Percentiles rank a stretch among this genome's conserved stretches.
phyloP scores from a whole-genome alignment of 1,139 yeast genomes.

The Geotrichum klebahnii region DNA sequence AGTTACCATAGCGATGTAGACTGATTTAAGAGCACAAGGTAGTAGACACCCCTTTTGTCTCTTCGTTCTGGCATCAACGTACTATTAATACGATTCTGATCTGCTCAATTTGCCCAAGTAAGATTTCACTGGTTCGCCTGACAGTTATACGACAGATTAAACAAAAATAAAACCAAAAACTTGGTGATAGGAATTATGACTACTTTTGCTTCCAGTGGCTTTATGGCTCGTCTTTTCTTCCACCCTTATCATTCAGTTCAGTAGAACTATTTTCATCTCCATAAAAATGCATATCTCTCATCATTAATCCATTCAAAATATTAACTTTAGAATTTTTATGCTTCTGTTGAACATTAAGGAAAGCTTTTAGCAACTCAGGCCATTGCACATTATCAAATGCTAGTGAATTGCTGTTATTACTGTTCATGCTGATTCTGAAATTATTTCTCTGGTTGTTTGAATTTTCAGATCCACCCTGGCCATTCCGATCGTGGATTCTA shows the following conservation, averaged over 20 bases:
- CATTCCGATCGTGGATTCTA: not conserved
- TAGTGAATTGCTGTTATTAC: constrained; percentile 12
- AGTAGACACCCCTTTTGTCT: too few species aligned
- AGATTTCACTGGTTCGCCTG: too few species aligned
- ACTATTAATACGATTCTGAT: too few species aligned
- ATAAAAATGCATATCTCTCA: constrained; percentile 6
- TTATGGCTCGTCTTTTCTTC: not conserved
- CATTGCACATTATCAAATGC: constrained; percentile 35
- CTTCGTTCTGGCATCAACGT: too few species aligned
- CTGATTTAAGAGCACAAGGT: too few species aligned
- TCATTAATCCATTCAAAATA: constrained; percentile 9
- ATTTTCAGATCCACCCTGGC: not conserved
- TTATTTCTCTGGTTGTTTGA: too few species aligned
- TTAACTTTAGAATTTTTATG: constrained; percentile 43
- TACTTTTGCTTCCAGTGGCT: too few species aligned
- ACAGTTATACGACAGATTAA: too few species aligned
- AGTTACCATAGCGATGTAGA: too few species aligned
- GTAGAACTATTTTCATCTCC: not conserved
- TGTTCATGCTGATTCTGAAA: constrained; percentile 8
- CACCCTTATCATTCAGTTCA: not conserved
- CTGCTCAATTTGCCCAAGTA: too few species aligned
- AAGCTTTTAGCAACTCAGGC: constrained; percentile 60
- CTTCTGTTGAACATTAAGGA: constrained; percentile 55
- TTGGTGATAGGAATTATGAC: too few species aligned
- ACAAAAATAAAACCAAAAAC: too few species aligned